These are phyloP conservation scores for Myxozyma monticola DNA, from an alignment of 805 yeast genomes.

Conservation along the genomic window DNA sequence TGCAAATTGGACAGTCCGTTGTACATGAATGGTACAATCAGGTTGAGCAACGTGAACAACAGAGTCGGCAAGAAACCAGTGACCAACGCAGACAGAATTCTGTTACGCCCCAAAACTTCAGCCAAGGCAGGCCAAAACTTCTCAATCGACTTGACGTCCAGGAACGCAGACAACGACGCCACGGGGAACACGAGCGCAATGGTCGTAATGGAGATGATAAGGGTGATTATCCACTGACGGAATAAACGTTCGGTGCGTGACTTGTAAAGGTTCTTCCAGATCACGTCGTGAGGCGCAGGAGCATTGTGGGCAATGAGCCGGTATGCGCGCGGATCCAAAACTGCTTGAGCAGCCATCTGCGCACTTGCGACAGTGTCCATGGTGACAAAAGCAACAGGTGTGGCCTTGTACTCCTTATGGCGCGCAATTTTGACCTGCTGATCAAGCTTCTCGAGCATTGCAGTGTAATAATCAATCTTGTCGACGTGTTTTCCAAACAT, in stretches of 20 bases:
- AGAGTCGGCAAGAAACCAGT: slow-evolving; percentile 91
- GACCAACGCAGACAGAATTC: slow-evolving; percentile 74
- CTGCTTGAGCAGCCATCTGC: slow-evolving; percentile 95
- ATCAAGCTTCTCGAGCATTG: slow-evolving; percentile 67
- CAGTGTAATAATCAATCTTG: slow-evolving; percentile 74
- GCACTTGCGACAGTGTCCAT: slow-evolving; percentile 95
- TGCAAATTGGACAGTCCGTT: slow-evolving; percentile 80
- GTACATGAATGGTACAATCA: slow-evolving; percentile 80
- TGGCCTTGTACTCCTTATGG: slow-evolving; percentile 68
- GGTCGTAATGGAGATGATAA: slow-evolving; percentile 66
- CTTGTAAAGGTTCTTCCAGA: slow-evolving; percentile 87
- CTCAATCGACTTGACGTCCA: slow-evolving; percentile 74
- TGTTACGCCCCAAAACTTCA: slow-evolving; percentile 57
- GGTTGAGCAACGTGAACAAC: slow-evolving; percentile 80
- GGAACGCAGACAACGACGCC: slow-evolving; percentile 75
- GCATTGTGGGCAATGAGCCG: slow-evolving; percentile 80
- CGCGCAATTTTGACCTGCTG: slow-evolving; percentile 67
- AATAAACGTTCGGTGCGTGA: slow-evolving; percentile 69
- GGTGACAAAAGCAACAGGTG: slow-evolving; percentile 90
- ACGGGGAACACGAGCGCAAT: slow-evolving; percentile 80
- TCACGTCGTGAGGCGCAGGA: slow-evolving; percentile 94
- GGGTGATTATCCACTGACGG: slow-evolving; percentile 63
- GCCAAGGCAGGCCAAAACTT: slow-evolving; percentile 85
- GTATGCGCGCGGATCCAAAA: slow-evolving; percentile 83
- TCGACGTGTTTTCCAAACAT: slow-evolving; percentile 70